A percentile compares a stretch with the other conserved stretches of the same genome.
Conservation (phyloP, 2,329 filamentous ascomycete genomes). For the Phaeosphaeriaceae sp. region DNA sequence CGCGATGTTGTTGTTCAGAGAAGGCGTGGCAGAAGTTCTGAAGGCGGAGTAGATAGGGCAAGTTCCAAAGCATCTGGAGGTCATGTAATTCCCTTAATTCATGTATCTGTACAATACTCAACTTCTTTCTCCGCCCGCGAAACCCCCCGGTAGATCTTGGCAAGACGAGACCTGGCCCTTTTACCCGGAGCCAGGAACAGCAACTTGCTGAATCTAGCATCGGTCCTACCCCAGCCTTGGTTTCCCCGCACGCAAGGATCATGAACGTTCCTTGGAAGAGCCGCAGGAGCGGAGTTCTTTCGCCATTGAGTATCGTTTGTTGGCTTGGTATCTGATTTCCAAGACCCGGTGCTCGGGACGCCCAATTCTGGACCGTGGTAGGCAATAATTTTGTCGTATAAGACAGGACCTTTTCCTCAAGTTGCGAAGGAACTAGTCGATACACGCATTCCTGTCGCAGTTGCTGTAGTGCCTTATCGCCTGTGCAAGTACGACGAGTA, state of each 20-base stretch:
- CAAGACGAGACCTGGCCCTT: not conserved
- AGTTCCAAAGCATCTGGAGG: not conserved
- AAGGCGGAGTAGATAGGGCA: not conserved
- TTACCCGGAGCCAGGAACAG: not conserved
- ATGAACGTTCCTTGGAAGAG: not conserved
- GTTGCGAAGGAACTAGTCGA: not conserved
- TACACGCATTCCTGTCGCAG: not conserved
- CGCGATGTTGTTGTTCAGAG: conserved; percentile 7
- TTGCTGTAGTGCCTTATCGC: not conserved
- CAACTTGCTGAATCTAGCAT: not conserved
- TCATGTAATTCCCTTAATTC: not conserved
- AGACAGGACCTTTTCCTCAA: not conserved
- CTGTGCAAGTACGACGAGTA: not conserved
- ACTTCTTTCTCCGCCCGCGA: not conserved
- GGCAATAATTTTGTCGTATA: not conserved
- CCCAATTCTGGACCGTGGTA: not conserved
- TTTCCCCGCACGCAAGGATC: not conserved
- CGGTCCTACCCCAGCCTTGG: not conserved
- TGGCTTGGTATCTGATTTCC: not conserved
- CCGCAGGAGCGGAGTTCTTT: not conserved
- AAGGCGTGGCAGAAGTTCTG: conserved; percentile 3
- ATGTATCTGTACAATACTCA: not conserved
- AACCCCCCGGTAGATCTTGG: not conserved
- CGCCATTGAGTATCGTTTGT: not conserved
- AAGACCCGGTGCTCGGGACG: not conserved